These are phyloP conservation scores for Benincasa hispida DNA, from an alignment of 306 rosid species.

Conservation along the genomic window DNA sequence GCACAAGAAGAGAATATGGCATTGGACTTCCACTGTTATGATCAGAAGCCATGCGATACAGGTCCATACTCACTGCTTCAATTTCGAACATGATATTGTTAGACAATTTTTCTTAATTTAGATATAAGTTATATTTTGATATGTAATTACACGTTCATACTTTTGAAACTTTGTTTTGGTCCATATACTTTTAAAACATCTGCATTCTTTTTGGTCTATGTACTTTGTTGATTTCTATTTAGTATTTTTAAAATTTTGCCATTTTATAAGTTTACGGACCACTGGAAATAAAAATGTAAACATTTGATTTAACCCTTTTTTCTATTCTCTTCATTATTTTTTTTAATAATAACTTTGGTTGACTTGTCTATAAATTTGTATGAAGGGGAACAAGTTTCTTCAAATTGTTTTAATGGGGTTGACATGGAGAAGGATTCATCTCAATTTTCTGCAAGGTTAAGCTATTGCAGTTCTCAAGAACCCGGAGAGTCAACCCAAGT, in stretches of 20 bases:
- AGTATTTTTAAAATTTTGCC: not conserved
- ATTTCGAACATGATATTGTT: not conserved
- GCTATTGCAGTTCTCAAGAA: slow-evolving; percentile 76
- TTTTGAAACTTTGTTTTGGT: not conserved
- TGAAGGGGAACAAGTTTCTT: slow-evolving; percentile 27
- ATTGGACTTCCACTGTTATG: slow-evolving; percentile 1
- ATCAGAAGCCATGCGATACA: slow-evolving; percentile 20
- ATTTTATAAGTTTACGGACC: not conserved
- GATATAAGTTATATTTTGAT: not conserved
- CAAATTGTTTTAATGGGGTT: slow-evolving; percentile 10
- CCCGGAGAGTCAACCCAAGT: slow-evolving; percentile 78
- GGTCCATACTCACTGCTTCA: slow-evolving; percentile 24
- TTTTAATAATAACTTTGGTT: not conserved
- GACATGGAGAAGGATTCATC: slow-evolving; percentile 10
- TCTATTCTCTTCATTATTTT: not conserved
- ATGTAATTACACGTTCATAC: not conserved
- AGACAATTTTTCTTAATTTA: not conserved
- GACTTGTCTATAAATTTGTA: slow-evolving; percentile 10
- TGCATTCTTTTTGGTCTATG: not conserved
- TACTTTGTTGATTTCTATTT: not conserved
- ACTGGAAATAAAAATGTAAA: not conserved
- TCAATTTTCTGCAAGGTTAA: slow-evolving; percentile 33
- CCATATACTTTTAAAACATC: not conserved
- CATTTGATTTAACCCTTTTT: not conserved
- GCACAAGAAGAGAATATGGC: slow-evolving; percentile 12